Base-by-base conservation (phyloP, 805 yeast species). In the Zygosaccharomyces bisporus region DNA sequence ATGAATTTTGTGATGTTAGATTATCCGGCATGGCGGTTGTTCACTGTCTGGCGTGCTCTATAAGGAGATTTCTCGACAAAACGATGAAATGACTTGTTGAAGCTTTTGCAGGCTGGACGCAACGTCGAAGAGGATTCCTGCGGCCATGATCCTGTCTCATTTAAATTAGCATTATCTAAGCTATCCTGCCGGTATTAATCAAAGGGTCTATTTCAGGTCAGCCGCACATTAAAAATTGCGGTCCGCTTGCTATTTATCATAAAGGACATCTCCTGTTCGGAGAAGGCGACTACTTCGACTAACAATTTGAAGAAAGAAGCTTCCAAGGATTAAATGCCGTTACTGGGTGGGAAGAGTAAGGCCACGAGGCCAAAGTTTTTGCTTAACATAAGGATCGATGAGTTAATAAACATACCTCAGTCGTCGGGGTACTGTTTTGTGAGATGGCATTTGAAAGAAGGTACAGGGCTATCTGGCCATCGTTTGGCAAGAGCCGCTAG, bases 341-440 rank as follows among this genome's bases (percentile, higher is more conserved):
- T 47, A 10, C 31, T 47, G 16, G 43, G 43, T 31, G 42, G 50
- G 25, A 53, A 53, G 37, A 56, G 54, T 17, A 65, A 61, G 25
- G 55, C 64, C 34, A 69, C 63, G 46, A 71, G 74, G 46, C 85
- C 87, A 6, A 79, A 79, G 64, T 90, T 86, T 63, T 68, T 76
- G 39, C 70, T 87, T 32, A 62, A 71, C 16, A 65, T 87, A 21
- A 63, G 73, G 13, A 73, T 89, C 38, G 75, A 77, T 44, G 95
- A 86, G 51, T 68, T 91, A 37, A 74, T 82, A n/a, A 90, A 90
- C 56, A 76, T 91, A 21, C 98, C 98, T 1, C 89, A 86, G 52
- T 72, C 83, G 1, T 69, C 80, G 2, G 95, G 95, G 0, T 60
- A 69, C 29, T 80, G 91, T 53, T 80, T 64, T 50, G 76, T 88